These are phyloP conservation scores for Colletotrichum shisoi DNA, from an alignment of 2,329 filamentous ascomycete species.

Conservation along the genomic window DNA sequence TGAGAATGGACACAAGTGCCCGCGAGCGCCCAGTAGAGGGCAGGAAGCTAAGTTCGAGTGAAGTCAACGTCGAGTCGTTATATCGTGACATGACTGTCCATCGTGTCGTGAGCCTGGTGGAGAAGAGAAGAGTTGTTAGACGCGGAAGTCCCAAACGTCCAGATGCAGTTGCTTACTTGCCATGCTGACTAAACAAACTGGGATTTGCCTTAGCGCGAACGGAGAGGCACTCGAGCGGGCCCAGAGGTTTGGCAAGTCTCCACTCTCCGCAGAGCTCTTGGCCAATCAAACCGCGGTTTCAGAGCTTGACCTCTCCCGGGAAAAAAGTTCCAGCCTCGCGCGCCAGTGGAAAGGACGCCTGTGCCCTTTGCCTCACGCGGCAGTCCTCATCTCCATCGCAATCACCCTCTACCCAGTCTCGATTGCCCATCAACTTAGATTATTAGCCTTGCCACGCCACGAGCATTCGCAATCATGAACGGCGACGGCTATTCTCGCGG, in stretches of 20 bases:
- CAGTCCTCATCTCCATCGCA: slow-evolving; percentile 30
- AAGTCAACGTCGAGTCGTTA: neutral
- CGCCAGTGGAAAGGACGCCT: slow-evolving; percentile 27
- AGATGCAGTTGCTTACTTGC: neutral
- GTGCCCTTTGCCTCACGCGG: slow-evolving; percentile 31
- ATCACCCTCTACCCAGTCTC: slow-evolving; percentile 4
- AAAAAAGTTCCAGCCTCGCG: slow-evolving; percentile 41
- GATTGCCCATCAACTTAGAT: slow-evolving; percentile 28
- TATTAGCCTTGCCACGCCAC: slow-evolving; percentile 26
- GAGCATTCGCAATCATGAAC: slow-evolving; percentile 38
- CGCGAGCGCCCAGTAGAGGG: neutral
- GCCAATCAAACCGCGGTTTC: slow-evolving; percentile 29
- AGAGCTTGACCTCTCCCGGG: slow-evolving; percentile 33
- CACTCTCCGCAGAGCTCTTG: slow-evolving; percentile 14
- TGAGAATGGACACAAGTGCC: no score
- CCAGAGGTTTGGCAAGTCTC: slow-evolving; percentile 8
- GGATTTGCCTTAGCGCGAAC: slow-evolving; percentile 12
- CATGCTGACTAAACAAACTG: slow-evolving; percentile 11
- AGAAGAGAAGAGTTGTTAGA: neutral
- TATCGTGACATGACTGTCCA: no score
- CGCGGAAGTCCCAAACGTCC: neutral
- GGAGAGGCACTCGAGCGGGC: slow-evolving; percentile 8
- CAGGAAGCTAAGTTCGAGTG: neutral
- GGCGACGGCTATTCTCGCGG: slow-evolving; percentile 40
- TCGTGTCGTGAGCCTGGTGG: neutral